Evolutionary conservation across 2,329 filamentous ascomycete genomes (phyloP).

Genomic region (Corynespora cassiicola): DNA sequence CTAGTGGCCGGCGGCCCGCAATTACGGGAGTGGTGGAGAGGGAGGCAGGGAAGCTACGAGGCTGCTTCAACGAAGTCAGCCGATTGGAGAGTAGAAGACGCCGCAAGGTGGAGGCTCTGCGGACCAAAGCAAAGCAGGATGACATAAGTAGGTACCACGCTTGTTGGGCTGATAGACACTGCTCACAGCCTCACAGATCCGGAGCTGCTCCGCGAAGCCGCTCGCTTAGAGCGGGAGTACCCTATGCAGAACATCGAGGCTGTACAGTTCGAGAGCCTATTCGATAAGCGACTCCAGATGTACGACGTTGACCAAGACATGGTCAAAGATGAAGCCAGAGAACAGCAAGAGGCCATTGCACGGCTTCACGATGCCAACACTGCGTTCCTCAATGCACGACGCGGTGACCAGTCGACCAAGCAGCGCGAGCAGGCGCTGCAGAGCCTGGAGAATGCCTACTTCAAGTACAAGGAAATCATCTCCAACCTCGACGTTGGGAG

Average conservation of each 20-base stretch:
- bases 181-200: slow-evolving; percentile 58
- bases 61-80: slow-evolving; percentile 82
- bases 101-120: slow-evolving; percentile 78
- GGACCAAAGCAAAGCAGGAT: slow-evolving; percentile 81
- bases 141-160: slow-evolving; percentile 71
- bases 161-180: slow-evolving; percentile 8
- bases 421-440: slow-evolving; percentile 89
- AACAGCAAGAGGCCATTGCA: slow-evolving; percentile 75
- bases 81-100: slow-evolving; percentile 81
- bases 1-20: slow-evolving; percentile 78
- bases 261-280: slow-evolving; percentile 90
- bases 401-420: slow-evolving; percentile 68
- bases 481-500: slow-evolving; percentile 88
- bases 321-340: slow-evolving; percentile 72
- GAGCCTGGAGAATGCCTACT: slow-evolving; percentile 86
- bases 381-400: slow-evolving; percentile 76
- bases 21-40: slow-evolving; percentile 82
- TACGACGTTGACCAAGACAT: slow-evolving; percentile 82
- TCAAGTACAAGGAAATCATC: slow-evolving; percentile 96
- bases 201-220: slow-evolving; percentile 82
- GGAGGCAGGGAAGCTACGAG: slow-evolving; percentile 77
- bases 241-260: slow-evolving; percentile 84
- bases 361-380: slow-evolving; percentile 78
- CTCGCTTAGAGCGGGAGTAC: slow-evolving; percentile 83
- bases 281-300: slow-evolving; percentile 78